phyloP scores from a whole-genome alignment of 2,329 filamentous ascomycete species.

The Botrytis squamosa region DNA sequence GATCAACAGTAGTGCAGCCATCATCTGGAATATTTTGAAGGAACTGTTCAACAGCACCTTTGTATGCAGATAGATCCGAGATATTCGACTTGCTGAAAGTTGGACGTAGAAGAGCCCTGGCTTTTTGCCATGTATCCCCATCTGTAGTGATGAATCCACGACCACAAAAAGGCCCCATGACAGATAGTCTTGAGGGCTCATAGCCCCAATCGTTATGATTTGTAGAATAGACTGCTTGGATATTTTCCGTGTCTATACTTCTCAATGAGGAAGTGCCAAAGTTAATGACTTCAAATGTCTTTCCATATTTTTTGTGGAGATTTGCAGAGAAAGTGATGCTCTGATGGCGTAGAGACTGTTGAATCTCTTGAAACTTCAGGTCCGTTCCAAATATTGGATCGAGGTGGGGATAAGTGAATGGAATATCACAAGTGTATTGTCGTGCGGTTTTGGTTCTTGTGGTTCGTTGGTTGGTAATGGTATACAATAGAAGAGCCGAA shows the following conservation, averaged over 20 bases:
- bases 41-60: not conserved
- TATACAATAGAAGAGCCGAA: too few relatives aligned
- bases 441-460: too few relatives aligned
- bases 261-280: conserved; percentile 41
- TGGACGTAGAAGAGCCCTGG: conserved; percentile 48
- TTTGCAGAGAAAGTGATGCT: not conserved
- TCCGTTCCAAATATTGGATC: not conserved
- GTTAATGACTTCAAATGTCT: not conserved
- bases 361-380: not conserved
- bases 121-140: conserved; percentile 22
- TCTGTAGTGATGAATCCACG: conserved; percentile 23
- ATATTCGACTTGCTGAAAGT: conserved; percentile 52
- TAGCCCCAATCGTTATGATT: conserved; percentile 53
- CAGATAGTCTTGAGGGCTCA: not conserved
- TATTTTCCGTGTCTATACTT: conserved; percentile 52
- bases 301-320: not conserved
- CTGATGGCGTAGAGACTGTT: not conserved
- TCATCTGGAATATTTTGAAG: not conserved
- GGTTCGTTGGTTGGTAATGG: too few relatives aligned
- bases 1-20: not conserved
- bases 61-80: conserved; percentile 52
- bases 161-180: conserved; percentile 20
- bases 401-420: not conserved
- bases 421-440: too few relatives aligned
- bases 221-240: conserved; percentile 53